Evolutionary conservation across 768 basidiomycete species (phyloP), one percentile per base, ranked within the genome.

Genomic region (Podaxis sp.): DNA sequence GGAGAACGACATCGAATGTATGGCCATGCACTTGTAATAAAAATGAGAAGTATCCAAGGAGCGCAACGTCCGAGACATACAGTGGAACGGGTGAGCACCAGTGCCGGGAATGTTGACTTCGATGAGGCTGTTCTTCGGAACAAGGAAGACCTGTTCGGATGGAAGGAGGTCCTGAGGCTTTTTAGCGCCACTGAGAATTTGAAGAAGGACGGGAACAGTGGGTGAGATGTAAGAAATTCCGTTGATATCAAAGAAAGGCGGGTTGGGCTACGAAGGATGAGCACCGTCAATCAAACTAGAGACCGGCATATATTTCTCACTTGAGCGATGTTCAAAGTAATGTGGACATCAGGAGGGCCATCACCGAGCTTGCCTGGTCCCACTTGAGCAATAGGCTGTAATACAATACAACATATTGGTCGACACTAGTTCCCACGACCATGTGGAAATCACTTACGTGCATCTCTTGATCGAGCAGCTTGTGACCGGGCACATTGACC

Each of bases 401-500:
- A 48, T 23, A 21, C 3, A 42, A 42, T 3, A 18, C 13, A 14
- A 42, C n/a, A 42, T 18, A 42, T 42, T 13, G 13, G 14, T 42
- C 40, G 16, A 11, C 13, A 18, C 4, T 7, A 42, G 13, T 13
- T 18, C 40, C 13, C 4, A 42, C n/a, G n/a, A 14, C 7, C 40
- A 4, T 44, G 50, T 46, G 32, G 38, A 5, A 10, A 23, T 48
- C 5, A 37, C 57, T 50, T 35, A 58, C 57, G 16, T 58, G 57
- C 57, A 58, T 62, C 14, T 38, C 58, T 69, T 80, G 74, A 62
- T 58, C 65, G 63, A 63, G 68, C 52, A 47, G 71, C 66, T 68
- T 71, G 36, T 63, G 63, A 50, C 67, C 68, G 9, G 61, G 48
- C 35, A 61, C 61, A 62, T 67, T 68, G 1, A 68, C 66, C 0